Percentiles rank a stretch among this genome's conserved stretches.
These are phyloP conservation scores for Metrosideros polymorpha DNA, from an alignment of 441 rosid species.

Conservation along the genomic window DNA sequence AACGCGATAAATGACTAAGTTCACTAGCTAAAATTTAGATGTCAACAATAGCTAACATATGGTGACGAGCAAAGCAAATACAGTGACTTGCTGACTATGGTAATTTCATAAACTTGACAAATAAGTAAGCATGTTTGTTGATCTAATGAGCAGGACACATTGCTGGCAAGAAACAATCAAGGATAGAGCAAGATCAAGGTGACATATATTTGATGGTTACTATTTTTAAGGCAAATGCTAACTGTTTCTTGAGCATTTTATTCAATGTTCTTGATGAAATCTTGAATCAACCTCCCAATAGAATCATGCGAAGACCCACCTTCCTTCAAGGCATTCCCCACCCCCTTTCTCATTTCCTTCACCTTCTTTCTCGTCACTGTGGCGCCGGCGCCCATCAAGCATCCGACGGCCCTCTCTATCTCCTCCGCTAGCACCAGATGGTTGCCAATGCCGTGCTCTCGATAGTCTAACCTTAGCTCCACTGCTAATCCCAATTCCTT, in stretches of 20 bases:
- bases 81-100: too few species aligned
- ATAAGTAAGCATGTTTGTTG: not conserved
- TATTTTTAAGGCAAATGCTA: not conserved
- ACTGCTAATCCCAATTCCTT: not conserved
- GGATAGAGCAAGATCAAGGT: not conserved
- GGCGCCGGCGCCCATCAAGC: not conserved
- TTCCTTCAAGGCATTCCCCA: conserved; percentile 18
- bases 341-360: conserved; percentile 20
- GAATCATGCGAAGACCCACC: conserved; percentile 36
- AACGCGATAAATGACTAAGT: too few species aligned
- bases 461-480: conserved; percentile 1
- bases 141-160: not conserved
- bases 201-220: not conserved
- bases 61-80: too few species aligned
- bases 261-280: not conserved
- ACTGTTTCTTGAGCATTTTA: not conserved
- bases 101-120: not conserved
- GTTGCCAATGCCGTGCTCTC: not conserved
- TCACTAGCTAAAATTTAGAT: too few species aligned
- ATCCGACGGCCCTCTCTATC: not conserved
- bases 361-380: conserved; percentile 21
- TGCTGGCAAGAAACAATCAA: not conserved
- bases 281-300: conserved; percentile 10
- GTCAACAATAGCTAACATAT: too few species aligned
- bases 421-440: not conserved